phyloP scores from a whole-genome alignment of 345 rosid species.

The Eucalyptus marginata region DNA sequence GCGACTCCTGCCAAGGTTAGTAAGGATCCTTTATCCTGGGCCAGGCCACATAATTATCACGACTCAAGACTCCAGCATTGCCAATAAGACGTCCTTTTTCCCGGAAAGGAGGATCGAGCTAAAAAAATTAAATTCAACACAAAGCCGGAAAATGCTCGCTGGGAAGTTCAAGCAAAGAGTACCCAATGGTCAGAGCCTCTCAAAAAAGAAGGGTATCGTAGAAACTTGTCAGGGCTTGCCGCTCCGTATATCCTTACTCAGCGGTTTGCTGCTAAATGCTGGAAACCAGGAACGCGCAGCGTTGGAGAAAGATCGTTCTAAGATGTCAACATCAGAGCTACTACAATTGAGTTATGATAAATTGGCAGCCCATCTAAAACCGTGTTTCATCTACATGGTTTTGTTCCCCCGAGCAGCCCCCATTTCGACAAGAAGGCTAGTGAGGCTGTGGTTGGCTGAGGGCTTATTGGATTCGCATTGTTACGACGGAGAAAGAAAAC shows the following conservation, averaged over 20 bases:
- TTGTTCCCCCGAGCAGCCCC: no score
- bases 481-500: accelerated
- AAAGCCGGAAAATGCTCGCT: not conserved
- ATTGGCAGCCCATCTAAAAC: no score
- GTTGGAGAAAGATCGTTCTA: no score
- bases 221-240: not conserved
- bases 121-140: not conserved
- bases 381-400: no score
- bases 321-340: accelerated
- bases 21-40: no score
- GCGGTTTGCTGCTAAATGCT: no score
- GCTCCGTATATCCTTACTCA: not conserved
- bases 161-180: not conserved
- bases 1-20: not conserved
- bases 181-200: not conserved
- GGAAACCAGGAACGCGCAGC: accelerated
- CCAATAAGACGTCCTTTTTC: no score
- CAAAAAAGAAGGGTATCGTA: not conserved
- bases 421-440: no score
- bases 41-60: not conserved
- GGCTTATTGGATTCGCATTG: no score
- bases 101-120: not conserved
- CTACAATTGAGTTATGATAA: no score
- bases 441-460: no score
- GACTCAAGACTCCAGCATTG: not conserved